Conservation (phyloP, 371 early-diverging fungal species). For the Apophysomyces ossiformis region DNA sequence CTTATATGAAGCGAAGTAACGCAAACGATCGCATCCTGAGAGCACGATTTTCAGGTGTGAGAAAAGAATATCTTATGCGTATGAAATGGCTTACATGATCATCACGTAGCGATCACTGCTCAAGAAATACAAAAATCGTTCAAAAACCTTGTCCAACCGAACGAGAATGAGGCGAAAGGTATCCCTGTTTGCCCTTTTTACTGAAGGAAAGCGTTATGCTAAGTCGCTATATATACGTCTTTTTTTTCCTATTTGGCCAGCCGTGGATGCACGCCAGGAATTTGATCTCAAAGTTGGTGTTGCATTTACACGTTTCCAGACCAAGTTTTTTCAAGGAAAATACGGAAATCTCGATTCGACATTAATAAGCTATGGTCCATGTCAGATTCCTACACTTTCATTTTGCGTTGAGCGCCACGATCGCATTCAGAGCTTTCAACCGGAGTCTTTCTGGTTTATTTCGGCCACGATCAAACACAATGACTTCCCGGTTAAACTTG, state of each 20-base stretch:
- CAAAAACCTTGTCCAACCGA: conserved; percentile 55
- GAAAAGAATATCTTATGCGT: neutral
- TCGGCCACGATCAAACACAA: conserved; percentile 30
- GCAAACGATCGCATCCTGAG: conserved; percentile 39
- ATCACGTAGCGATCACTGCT: conserved; percentile 48
- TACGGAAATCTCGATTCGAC: conserved; percentile 57
- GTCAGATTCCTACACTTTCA: conserved; percentile 63
- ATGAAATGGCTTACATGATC: neutral
- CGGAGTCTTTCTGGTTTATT: conserved; percentile 64
- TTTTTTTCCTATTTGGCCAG: conserved; percentile 18
- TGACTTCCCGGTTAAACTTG: conserved; percentile 32
- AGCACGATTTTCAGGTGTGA: conserved; percentile 62
- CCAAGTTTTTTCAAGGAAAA: conserved; percentile 56
- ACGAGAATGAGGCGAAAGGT: conserved; percentile 61
- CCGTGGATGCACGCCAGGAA: conserved; percentile 76
- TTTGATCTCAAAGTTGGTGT: conserved; percentile 74
- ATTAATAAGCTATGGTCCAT: conserved; percentile 73
- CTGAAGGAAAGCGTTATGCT: neutral
- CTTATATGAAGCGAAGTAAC: conserved; percentile 35
- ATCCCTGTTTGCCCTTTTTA: no score
- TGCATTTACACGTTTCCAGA: conserved; percentile 66
- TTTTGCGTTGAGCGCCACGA: conserved; percentile 72
- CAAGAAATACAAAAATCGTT: conserved; percentile 62
- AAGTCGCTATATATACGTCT: neutral
- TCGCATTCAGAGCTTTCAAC: conserved; percentile 63